Evolutionary conservation across 768 basidiomycete species (phyloP), one percentile per base, ranked within the genome.

Genomic region (Serendipita vermifera): DNA sequence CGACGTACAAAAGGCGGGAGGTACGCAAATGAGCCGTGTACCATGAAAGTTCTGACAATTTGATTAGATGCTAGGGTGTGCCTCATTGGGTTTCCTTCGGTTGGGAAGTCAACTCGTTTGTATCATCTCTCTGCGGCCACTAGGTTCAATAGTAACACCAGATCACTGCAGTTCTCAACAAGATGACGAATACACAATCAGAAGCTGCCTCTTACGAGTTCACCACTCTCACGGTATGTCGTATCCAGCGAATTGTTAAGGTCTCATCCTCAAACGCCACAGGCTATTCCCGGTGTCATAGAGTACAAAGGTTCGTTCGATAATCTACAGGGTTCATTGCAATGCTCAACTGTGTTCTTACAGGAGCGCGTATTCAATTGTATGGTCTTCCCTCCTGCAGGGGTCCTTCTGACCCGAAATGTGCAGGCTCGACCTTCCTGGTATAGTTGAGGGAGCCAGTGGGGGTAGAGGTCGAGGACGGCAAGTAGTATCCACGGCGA

Each of bases 261-360:
- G 15, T 31, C 11, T n/a, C 32, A 38, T 56, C 17, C 51, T 15
- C 15, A 14, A 33, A 29, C 46, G 48, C 36, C 46, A 3, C 26
- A 88, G 82, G 94, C 96, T 7, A 98, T 99, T 59, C 94, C 96
- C 33, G 96, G 96, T 48, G 96, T 98, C 2, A 80, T 98, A 15
- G 93, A 98, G 64, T 87, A 98, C 67, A 83, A 94, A 67, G 96
- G 46, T 31, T 27, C 9, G 14, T 43, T 11, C n/a, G n/a, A n/a
- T 15, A 11, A 24, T 11, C 41, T n/a, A 36, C 35, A n/a, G n/a
- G n/a, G n/a, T n/a, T n/a, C n/a, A n/a, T n/a, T n/a, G n/a, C n/a
- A n/a, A n/a, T n/a, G n/a, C n/a, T n/a, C n/a, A n/a, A n/a, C n/a
- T n/a, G n/a, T n/a, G n/a, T n/a, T n/a, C n/a, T n/a, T n/a, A n/a